Base-by-base conservation (phyloP, 441 rosid species). In the Erodium moschatum region DNA sequence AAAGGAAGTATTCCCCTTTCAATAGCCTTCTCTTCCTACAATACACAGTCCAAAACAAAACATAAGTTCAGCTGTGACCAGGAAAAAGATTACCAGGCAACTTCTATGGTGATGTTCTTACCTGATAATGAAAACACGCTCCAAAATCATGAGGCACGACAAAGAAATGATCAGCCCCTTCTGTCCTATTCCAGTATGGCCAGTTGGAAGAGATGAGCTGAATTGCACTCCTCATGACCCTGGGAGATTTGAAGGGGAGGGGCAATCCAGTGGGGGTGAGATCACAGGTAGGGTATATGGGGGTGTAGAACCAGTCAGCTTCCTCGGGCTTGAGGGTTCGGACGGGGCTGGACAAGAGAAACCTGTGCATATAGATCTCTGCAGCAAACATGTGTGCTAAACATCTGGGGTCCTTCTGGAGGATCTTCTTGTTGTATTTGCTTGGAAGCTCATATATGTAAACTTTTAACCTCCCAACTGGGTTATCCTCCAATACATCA, bases 301-400 rank as follows among this genome's bases (percentile, higher is more conserved):
- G 92, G 20, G 88, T 84, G 54, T 87, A 87, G 69, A 87, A 87
- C 92, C 92, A 87, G 78, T 87, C 92, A 67, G 92, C 92, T 82
- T 87, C 92, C 77, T 85, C 85, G 0, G 92, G 89, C 66, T 87
- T 87, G 64, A 87, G 89, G 5, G 92, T 87, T 71, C 92, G 85
- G 73, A 87, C 92, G 0, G 88, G 87, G 50, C 92, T 87, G 3
- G 92, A 84, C 70, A 87, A 70, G 73, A 87, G 89, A 79, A 87
- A 87, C 35, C 89, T 81, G 64, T 87, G 92, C 92, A 87, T 85
- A 69, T 68, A 87, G 56, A 84, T 87, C 86, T 87, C 92, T 60
- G 92, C 92, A 11, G 92, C 92, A 69, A 87, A 87, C 92, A 87
- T 87, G 74, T 87, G 92, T 29, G 73, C 85, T 16, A 87, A 83